A percentile compares a stretch with the other conserved stretches of the same genome.
Evolutionary conservation across 805 yeast species (phyloP).

Genomic region (Candida ortonii): DNA sequence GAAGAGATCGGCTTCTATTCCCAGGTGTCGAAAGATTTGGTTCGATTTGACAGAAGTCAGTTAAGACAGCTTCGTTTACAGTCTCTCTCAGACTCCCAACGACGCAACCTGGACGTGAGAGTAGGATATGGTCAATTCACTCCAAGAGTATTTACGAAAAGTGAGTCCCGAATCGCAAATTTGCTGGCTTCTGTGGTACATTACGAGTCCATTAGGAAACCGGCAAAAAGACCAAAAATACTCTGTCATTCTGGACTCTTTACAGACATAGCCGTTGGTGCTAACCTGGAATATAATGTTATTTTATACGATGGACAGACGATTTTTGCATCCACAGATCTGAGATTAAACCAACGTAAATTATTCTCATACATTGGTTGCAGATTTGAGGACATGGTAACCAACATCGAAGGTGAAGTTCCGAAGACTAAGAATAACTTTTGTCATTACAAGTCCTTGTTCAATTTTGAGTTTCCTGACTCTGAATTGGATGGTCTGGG

Average conservation of each 20-base stretch:
- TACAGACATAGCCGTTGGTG: conserved; percentile 4
- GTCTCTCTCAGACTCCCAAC: too few relatives aligned
- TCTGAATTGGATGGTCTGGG: conserved; percentile 1
- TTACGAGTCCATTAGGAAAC: conserved; percentile 1
- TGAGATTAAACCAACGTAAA: conserved; percentile 3
- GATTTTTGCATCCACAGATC: conserved; percentile 8
- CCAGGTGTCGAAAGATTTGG: conserved; percentile 4
- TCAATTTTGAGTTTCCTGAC: conserved; percentile 3
- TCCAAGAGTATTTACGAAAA: conserved; percentile 1
- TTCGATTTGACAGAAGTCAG: conserved; percentile 5
- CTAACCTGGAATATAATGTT: conserved; percentile 4
- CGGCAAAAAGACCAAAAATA: conserved; percentile 1
- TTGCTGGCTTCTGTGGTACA: conserved; percentile 4
- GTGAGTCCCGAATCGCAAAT: conserved; percentile 5
- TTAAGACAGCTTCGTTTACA: too few relatives aligned
- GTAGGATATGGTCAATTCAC: conserved; percentile 2
- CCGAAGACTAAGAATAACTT: conserved; percentile 5
- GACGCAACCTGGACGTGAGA: conserved; percentile 1
- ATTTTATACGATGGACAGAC: conserved; percentile 11
- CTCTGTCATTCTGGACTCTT: conserved; percentile 11
- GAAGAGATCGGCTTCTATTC: conserved; percentile 6
- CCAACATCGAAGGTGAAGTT: not conserved
- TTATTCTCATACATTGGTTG: conserved; percentile 7
- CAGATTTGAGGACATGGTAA: conserved; percentile 12
- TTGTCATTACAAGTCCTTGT: conserved; percentile 4